Evolutionary conservation across 495 filamentous ascomycete species (phyloP), one percentile per base, ranked within the genome.

Genomic region (Penicillium bovifimosum): DNA sequence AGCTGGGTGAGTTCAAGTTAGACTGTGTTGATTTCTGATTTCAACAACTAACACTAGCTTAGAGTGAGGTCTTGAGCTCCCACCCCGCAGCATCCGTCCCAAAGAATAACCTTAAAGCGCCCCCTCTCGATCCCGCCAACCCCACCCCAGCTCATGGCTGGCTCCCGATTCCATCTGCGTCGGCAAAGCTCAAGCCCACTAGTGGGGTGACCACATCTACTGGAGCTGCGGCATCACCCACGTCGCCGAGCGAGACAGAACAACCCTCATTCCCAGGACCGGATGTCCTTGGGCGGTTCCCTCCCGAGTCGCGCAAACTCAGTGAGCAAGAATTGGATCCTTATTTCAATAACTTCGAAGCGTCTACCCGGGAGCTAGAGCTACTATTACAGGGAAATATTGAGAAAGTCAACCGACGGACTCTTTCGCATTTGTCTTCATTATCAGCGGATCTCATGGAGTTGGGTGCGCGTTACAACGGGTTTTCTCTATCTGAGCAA

Each of bases 401-500:
- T 63, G 93, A 98, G 61, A 96, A 91, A 62, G 91, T 96, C 35
- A 97, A 96, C 61, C 84, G 91, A 17, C 80, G 95, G 17, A 96
- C 90, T 9, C 68, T 98, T 5, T 86, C 82, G 33, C 93, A 97
- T 59, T 66, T 96, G 2, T 86, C 87, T 10, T 80, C 84, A 2
- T 70, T 96, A 39, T 87, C 86, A n/a, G 79, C 89, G 1, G 93
- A 97, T 62, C 79, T 97, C 34, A 87, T 88, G 53, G 93, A 98
- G 59, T 78, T 98, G 3, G 93, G 93, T 26, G 92, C 90, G 13
- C 78, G 90, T 26, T 96, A 92, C 67, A 98, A 98, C 61, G 95
- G 87, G n/a, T 97, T 97, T 66, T 93, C 93, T 0, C 75, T 98
- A 0, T 95, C 90, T 0, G 95, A 98, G 68, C 87, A 87, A 50